A percentile compares a stretch with the other conserved stretches of the same genome.
Evolutionary conservation across 1,284 basidiomycete genomes (phyloP).

Genomic region (Coniophora puteana): DNA sequence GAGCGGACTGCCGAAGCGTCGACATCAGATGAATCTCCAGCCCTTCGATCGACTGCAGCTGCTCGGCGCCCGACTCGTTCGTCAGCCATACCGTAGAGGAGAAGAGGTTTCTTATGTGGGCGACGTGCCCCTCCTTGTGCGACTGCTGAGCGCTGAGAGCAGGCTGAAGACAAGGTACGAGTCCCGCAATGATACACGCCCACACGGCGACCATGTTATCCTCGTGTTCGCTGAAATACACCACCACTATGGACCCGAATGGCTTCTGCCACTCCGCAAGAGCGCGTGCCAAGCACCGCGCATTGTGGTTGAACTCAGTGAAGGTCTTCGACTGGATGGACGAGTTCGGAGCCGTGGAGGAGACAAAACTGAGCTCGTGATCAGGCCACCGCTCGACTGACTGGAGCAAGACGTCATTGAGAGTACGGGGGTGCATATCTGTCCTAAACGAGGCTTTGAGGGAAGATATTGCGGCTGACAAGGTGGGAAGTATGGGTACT

Average conservation of each 20-base stretch:
- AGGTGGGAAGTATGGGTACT: not conserved
- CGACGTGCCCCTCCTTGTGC: conserved; percentile 27
- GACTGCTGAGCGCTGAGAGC: conserved; percentile 28
- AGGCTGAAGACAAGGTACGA: conserved; percentile 27
- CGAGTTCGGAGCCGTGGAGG: conserved; percentile 28
- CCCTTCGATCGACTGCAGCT: conserved; percentile 23
- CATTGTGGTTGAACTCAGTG: conserved; percentile 15
- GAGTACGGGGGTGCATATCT: not conserved
- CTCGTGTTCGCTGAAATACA: conserved; percentile 29
- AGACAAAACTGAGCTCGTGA: conserved; percentile 22
- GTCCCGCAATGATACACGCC: conserved; percentile 27
- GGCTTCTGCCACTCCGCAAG: conserved; percentile 19
- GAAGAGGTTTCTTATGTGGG: conserved; percentile 24
- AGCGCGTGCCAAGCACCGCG: conserved; percentile 15
- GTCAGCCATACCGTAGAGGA: conserved; percentile 27
- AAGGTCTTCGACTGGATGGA: conserved; percentile 28
- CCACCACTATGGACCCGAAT: conserved; percentile 23
- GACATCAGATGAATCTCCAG: conserved; percentile 25
- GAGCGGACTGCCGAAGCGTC: conserved; percentile 15
- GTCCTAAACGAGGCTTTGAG: conserved; percentile 13
- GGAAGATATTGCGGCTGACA: not conserved
- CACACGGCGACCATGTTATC: conserved; percentile 30
- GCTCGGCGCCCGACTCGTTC: conserved; percentile 26
- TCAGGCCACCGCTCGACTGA: conserved; percentile 19
- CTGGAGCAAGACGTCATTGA: conserved; percentile 20